These are phyloP conservation scores for Capillidium rhysosporum DNA, from an alignment of 371 early-diverging fungal species.

Conservation along the genomic window DNA sequence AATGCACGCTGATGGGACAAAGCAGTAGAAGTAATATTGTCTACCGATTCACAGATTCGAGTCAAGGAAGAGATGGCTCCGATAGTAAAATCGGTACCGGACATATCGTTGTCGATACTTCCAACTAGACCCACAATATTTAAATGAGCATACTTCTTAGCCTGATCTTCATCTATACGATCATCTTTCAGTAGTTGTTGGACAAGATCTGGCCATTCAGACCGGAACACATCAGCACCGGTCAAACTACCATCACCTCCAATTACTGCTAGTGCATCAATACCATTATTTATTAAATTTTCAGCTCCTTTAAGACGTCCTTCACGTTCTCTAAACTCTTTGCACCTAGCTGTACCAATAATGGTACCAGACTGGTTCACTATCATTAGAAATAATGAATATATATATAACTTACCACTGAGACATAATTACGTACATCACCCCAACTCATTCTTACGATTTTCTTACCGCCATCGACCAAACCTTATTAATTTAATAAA, in stretches of 20 bases:
- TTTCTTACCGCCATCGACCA: constrained; percentile 81
- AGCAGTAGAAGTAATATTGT: constrained; percentile 89
- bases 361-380: constrained; percentile 74
- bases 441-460: constrained; percentile 79
- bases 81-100: constrained; percentile 89
- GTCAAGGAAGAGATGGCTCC: constrained; percentile 95
- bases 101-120: constrained; percentile 95
- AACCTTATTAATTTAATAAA: constrained; percentile 16
- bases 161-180: constrained; percentile 34
- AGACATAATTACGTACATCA: constrained; percentile 71
- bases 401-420: constrained; percentile 24
- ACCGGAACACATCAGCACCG: constrained; percentile 83
- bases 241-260: constrained; percentile 99
- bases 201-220: constrained; percentile 79
- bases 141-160: constrained; percentile 33
- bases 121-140: constrained; percentile 96
- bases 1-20: constrained; percentile 94
- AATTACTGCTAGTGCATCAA: constrained; percentile 89
- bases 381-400: neutral
- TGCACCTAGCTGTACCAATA: constrained; percentile 91
- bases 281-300: constrained; percentile 77
- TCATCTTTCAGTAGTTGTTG: constrained; percentile 41
- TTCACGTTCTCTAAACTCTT: constrained; percentile 61
- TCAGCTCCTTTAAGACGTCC: constrained; percentile 77
- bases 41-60: constrained; percentile 93